A percentile compares a stretch with the other conserved stretches of the same genome.
Conservation (phyloP, 768 basidiomycete species). For the Mycena metata region DNA sequence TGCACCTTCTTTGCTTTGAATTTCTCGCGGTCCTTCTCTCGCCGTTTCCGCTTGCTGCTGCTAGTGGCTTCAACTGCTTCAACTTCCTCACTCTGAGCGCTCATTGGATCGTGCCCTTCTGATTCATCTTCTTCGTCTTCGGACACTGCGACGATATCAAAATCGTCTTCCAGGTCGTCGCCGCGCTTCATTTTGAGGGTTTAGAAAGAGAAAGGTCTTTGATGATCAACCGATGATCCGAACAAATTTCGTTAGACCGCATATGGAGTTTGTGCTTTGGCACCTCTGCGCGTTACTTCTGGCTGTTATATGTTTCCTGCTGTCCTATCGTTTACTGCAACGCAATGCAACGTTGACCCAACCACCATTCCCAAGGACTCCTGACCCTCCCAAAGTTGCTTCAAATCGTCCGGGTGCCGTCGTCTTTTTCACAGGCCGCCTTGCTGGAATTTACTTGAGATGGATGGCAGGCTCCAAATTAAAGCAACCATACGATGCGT, state of each 20-base stretch:
- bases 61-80: constrained; percentile 35
- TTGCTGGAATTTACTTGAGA: constrained; percentile 1
- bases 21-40: constrained; percentile 77
- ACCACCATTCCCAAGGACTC: no score
- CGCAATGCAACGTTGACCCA: neutral
- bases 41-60: constrained; percentile 71
- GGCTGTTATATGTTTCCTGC: neutral
- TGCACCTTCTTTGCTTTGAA: constrained; percentile 73
- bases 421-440: neutral
- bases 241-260: neutral
- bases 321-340: neutral
- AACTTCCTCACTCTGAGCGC: constrained; percentile 45
- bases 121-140: constrained; percentile 66
- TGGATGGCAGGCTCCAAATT: constrained; percentile 17
- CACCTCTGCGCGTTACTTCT: constrained; percentile 2
- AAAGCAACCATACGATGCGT: constrained; percentile 75
- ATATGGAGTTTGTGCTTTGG: neutral
- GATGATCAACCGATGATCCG: neutral
- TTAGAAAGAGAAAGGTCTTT: neutral
- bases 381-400: neutral
- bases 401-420: neutral
- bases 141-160: constrained; percentile 74
- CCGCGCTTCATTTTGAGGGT: constrained; percentile 55
- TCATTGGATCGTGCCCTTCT: constrained; percentile 40
- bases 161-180: constrained; percentile 90